phyloP scores from a whole-genome alignment of 2,329 filamentous ascomycete genomes.

The Arthrobotrys entomopaga region DNA sequence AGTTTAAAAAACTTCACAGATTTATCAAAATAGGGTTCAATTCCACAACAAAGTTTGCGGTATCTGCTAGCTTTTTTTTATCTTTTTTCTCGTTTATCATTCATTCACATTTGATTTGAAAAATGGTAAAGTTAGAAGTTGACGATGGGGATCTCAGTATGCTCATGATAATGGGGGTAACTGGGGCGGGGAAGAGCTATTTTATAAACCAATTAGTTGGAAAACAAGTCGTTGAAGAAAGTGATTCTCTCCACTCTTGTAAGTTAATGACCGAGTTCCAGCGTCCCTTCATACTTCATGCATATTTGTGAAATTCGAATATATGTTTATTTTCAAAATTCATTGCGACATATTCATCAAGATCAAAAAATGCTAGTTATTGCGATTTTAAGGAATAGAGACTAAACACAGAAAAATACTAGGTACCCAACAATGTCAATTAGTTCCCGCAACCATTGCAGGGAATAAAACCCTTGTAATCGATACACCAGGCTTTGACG shows the following conservation, averaged over 20 bases:
- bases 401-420: neutral
- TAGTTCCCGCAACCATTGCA: slow-evolving; percentile 59
- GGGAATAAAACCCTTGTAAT: slow-evolving; percentile 60
- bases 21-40: no score
- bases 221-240: neutral
- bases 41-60: no score
- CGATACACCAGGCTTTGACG: slow-evolving; percentile 61
- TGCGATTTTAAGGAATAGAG: neutral
- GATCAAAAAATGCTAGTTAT: no score
- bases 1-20: no score
- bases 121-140: neutral
- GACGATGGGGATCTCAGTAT: slow-evolving; percentile 24
- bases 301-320: no score
- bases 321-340: no score
- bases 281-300: no score
- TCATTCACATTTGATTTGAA: no score
- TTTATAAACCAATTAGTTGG: slow-evolving; percentile 58
- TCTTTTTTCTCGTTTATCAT: no score
- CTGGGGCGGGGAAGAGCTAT: slow-evolving; percentile 60
- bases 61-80: no score
- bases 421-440: slow-evolving; percentile 60
- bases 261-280: neutral
- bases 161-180: slow-evolving; percentile 59
- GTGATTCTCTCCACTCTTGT: slow-evolving; percentile 13
- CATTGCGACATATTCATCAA: no score